A percentile compares a stretch with the other conserved stretches of the same genome.
Evolutionary conservation across 148 eudicot species (phyloP).

Genomic region (Drosera capensis): DNA sequence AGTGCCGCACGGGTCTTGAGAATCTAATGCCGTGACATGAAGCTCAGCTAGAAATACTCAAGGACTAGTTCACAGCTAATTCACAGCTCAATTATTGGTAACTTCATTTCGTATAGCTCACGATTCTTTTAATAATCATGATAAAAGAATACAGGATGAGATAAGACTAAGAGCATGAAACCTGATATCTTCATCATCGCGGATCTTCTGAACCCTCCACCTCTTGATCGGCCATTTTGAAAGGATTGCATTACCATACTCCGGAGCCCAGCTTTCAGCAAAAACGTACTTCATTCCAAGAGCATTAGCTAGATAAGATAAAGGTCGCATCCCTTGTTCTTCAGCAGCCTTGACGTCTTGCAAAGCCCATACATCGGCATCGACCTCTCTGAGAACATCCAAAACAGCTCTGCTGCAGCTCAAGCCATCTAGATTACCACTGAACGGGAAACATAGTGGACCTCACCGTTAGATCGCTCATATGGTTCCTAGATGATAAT

Average conservation of each 20-base stretch:
- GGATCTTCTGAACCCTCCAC: constrained; percentile 59
- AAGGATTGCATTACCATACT: constrained; percentile 79
- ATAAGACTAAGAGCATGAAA: constrained; percentile 8
- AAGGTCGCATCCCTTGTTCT: constrained; percentile 67
- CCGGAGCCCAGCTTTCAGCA: constrained; percentile 99
- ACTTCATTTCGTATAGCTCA: too few relatives aligned
- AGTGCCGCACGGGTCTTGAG: too few relatives aligned
- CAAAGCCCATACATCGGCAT: constrained; percentile 71
- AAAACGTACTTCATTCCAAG: constrained; percentile 85
- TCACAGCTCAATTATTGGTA: too few relatives aligned
- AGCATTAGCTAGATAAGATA: constrained; percentile 63
- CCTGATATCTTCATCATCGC: constrained; percentile 92
- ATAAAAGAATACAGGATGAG: neutral
- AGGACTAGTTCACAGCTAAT: too few relatives aligned
- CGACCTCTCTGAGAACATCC: constrained; percentile 69
- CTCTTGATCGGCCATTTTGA: constrained; percentile 87
- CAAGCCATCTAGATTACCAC: neutral
- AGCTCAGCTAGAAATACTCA: too few relatives aligned
- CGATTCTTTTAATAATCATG: too few relatives aligned
- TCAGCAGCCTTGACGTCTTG: constrained; percentile 96
- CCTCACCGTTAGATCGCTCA: constrained; percentile 27
- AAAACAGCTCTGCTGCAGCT: constrained; percentile 16
- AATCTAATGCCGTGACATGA: too few relatives aligned
- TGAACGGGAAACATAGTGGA: constrained; percentile 20
- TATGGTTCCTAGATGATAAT: constrained; percentile 1